Conservation (phyloP, 768 basidiomycete genomes). For the Coprinopsis marcescibilis region DNA sequence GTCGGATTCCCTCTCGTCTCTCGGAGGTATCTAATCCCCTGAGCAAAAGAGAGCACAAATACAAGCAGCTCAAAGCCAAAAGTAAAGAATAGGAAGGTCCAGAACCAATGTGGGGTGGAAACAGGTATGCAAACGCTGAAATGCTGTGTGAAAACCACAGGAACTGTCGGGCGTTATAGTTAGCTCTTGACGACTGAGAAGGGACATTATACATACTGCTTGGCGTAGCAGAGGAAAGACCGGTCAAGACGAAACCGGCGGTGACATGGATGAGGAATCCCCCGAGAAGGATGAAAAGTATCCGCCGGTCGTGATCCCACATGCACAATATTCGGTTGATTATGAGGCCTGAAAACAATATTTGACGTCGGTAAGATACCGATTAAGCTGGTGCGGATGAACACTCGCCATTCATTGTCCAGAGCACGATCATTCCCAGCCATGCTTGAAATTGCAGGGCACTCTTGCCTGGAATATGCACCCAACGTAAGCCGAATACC, state of each 20-base stretch:
- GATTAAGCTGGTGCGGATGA: background rate
- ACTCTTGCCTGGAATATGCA: background rate
- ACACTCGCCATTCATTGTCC: conserved; percentile 5
- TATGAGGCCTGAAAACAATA: conserved; percentile 2
- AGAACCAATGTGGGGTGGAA: background rate
- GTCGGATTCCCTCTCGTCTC: background rate
- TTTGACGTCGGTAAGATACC: background rate
- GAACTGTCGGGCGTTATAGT: too few relatives aligned
- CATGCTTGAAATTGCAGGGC: background rate
- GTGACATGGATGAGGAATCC: conserved; percentile 1
- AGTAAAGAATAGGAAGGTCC: background rate
- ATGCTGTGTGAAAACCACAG: background rate
- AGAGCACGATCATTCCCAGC: background rate
- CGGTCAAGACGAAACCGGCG: background rate
- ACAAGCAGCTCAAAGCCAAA: background rate
- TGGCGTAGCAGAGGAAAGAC: background rate
- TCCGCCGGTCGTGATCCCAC: background rate
- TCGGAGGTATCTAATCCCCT: conserved; percentile 4
- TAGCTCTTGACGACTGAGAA: too few relatives aligned
- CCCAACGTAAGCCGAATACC: too few relatives aligned
- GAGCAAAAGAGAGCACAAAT: background rate
- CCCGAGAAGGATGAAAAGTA: background rate
- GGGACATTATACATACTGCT: background rate
- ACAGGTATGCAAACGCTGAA: background rate
- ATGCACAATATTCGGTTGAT: conserved; percentile 10